Evolutionary conservation across 768 basidiomycete genomes (phyloP).

Genomic region (Daedaleopsis sinensis): DNA sequence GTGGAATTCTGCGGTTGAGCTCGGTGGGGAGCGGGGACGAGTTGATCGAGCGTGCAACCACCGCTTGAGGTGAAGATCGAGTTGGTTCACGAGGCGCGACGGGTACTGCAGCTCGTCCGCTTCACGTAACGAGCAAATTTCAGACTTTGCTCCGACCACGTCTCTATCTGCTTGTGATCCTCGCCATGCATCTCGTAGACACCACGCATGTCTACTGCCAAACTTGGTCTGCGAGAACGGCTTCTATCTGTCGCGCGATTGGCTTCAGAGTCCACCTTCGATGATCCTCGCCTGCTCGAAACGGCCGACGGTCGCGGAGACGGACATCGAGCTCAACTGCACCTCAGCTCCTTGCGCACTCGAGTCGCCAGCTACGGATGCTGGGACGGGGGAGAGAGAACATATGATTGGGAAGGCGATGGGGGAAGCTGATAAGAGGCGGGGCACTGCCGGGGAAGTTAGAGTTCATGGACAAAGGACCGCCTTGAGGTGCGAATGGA

Average conservation of each 20-base stretch:
- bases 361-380: background rate
- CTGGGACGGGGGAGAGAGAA: background rate
- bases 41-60: background rate
- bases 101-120: background rate
- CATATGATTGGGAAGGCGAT: background rate
- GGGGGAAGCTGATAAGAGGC: background rate
- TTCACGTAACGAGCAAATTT: background rate
- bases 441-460: background rate
- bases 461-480: constrained; percentile 1
- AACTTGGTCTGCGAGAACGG: background rate
- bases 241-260: background rate
- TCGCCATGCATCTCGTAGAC: background rate
- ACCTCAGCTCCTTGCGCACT: too few species aligned
- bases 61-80: background rate
- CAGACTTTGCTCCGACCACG: background rate
- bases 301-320: too few species aligned
- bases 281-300: too few species aligned
- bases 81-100: background rate
- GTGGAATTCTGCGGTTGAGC: too few species aligned
- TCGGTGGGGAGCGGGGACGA: background rate
- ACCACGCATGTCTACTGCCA: background rate
- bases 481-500: constrained; percentile 6
- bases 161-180: background rate
- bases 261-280: too few species aligned
- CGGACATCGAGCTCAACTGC: too few species aligned